Base-by-base conservation (phyloP, 2,329 filamentous ascomycete species). In the Gremmenia infestans region DNA sequence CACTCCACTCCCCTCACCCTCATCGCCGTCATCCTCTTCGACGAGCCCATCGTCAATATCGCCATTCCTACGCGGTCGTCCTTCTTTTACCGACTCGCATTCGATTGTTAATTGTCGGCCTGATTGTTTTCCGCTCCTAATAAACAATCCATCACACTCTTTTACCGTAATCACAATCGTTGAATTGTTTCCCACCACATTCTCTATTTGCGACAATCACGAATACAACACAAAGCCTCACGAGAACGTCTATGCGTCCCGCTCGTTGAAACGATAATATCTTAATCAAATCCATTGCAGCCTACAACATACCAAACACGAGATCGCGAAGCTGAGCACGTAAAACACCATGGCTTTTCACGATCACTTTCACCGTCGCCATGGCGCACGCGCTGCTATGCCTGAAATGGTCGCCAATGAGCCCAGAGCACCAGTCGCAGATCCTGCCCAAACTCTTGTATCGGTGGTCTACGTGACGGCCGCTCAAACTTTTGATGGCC, bases 381-480 rank as follows among this genome's bases (percentile, higher is more conserved):
- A 62, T 9, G 25, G 25, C 25, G 25, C 25, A 8, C 25, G 25
- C 5, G 25, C 25, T 28, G 25, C 25, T 28, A 28, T 28, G 25
- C 25, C 25, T 28, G 25, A 28, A 63, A 63, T 59, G 63, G 52
- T 25, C 62, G 63, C 46, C 62, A 62, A 58, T 50, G 50, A 56
- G 48, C 53, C 57, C 5, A 53, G 58, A 9, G 48, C 25, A 28
- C 25, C 52, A 48, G 56, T 57, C 42, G 54, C 60, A 46, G 47
- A 11, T 6, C 57, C 48, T 7, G 64, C 45, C 9, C 52, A 63
- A 17, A 75, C 72, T 2, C 63, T 74, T 49, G 67, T 75, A 11
- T 70, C 71, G 0, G 68, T 79, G 42, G 73, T 82, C 43, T 79
- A 81, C 66, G 73, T 81, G 47, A 82, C 80, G 0, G 72, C 77